Evolutionary conservation across 129 eudicot species (phyloP), one percentile per base, ranked within the genome.

Genomic region (Logfia minima): DNA sequence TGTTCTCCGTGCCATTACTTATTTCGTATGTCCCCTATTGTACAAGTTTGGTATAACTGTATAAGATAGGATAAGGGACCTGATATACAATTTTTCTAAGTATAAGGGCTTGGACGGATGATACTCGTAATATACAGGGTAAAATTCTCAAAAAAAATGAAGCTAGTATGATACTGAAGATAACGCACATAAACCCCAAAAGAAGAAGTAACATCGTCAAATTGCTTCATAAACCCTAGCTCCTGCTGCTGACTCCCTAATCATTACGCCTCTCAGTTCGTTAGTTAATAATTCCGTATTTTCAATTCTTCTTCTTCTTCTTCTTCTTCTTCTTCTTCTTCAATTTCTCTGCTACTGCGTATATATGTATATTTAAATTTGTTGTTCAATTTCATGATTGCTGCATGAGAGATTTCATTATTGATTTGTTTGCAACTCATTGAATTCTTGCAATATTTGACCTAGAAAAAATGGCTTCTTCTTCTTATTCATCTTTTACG

Each of bases 401-500:
- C 69, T 81, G 28, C 24, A 39, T 74, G n/a, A 32, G 53, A 31
- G 56, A 22, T 65, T 72, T 29, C 16, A 60, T 29, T 24, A 59
- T 79, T 79, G 72, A 61, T 75, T 22, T n/a, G 19, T 70, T 17
- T 39, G 18, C 18, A 9, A 83, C 86, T 82, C 72, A 81, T 48
- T 13, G 14, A 68, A 1, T 82, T 86, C 31, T 76, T 81, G 22
- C 62, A 79, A 31, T 8, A 84, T 80, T 48, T 70, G 88, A 56
- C 65, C 85, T 39, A 81, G 2, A 22, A 77, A 22, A 77, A 79
- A 66, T 77, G 68, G 79, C 91, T 29, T 80, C 97, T 35, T 70
- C 83, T 28, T 48, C 55, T 13, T 48, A 48, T 48, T 48, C 55
- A 14, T 11, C 55, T 13, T 48, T 48, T 48, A 48, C 18, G 5